Conservation (phyloP, 495 filamentous ascomycete genomes). For the Xylaria grammica region DNA sequence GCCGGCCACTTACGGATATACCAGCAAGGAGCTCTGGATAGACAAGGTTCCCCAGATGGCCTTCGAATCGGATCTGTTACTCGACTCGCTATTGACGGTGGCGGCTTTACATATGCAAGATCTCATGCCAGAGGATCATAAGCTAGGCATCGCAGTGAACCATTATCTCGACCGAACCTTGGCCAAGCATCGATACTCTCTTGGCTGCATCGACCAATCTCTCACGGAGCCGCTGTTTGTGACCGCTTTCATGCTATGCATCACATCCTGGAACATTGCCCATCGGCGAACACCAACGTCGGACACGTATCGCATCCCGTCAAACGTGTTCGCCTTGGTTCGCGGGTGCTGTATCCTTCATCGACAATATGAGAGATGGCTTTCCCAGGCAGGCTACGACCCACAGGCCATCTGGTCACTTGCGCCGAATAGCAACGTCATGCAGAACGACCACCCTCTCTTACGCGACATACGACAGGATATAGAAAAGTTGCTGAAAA, state of each 20-base stretch:
- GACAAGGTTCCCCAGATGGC: conserved; percentile 22
- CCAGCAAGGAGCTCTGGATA: conserved; percentile 21
- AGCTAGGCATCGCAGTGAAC: not conserved
- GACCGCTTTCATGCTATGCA: conserved; percentile 22
- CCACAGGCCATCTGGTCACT: conserved; percentile 8
- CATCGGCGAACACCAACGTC: conserved; percentile 5
- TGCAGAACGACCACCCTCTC: conserved; percentile 10
- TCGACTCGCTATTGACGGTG: conserved; percentile 18
- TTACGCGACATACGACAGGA: conserved; percentile 9
- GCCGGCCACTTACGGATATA: conserved; percentile 17
- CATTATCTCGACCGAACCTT: conserved; percentile 22
- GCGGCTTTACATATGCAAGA: conserved; percentile 23
- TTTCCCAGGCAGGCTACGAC: conserved; percentile 17
- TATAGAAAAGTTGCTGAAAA: conserved; percentile 15
- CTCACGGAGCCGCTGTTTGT: conserved; percentile 13
- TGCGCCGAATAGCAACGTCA: not conserved
- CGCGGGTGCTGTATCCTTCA: conserved; percentile 21
- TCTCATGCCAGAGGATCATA: conserved; percentile 14
- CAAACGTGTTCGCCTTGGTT: conserved; percentile 19
- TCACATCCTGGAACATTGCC: conserved; percentile 21
- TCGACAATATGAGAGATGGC: conserved; percentile 10
- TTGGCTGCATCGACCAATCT: not conserved
- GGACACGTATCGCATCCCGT: conserved; percentile 19
- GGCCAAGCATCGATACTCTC: conserved; percentile 18
- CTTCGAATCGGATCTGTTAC: conserved; percentile 19